Conservation (phyloP, 345 rosid species). For the Salix koriyanagi region DNA sequence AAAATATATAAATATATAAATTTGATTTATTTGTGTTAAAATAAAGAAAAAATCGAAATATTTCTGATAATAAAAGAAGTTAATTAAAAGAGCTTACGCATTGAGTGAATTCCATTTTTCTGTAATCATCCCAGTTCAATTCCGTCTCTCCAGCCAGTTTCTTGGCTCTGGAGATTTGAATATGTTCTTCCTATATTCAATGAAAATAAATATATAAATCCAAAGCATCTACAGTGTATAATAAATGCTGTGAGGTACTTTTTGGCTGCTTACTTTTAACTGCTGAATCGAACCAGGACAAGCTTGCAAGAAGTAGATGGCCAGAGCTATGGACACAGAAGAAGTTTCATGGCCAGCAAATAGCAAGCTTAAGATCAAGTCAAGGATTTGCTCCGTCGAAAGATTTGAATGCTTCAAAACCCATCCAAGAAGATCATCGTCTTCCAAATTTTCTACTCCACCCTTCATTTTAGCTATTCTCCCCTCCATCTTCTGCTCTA, state of each 20-base stretch:
- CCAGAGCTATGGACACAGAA: constrained; percentile 80
- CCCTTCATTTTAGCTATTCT: constrained; percentile 37
- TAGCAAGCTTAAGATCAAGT: constrained; percentile 76
- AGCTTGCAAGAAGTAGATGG: constrained; percentile 78
- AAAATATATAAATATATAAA: not conserved
- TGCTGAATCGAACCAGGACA: constrained; percentile 71
- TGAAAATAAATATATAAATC: not conserved
- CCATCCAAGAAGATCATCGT: constrained; percentile 95
- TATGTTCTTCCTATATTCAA: constrained; percentile 69
- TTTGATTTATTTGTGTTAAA: not conserved
- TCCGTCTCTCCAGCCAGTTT: constrained; percentile 48
- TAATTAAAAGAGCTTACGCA: constrained; percentile 49
- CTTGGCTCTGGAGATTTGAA: constrained; percentile 56
- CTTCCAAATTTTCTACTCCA: constrained; percentile 40
- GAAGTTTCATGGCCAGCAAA: constrained; percentile 99
- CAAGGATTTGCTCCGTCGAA: constrained; percentile 90
- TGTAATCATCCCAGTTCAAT: constrained; percentile 92
- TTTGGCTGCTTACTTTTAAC: constrained; percentile 46
- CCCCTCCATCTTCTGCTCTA: constrained; percentile 75
- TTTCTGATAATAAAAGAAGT: not conserved
- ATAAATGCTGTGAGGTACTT: not conserved
- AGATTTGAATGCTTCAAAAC: constrained; percentile 73
- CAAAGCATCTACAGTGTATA: not conserved
- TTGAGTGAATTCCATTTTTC: constrained; percentile 95
- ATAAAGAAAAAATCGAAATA: not conserved